Percentiles rank a stretch among this genome's conserved stretches.
Evolutionary conservation across 163 green algal genomes (phyloP).

Genomic region (Scenedesmus sp.): DNA sequence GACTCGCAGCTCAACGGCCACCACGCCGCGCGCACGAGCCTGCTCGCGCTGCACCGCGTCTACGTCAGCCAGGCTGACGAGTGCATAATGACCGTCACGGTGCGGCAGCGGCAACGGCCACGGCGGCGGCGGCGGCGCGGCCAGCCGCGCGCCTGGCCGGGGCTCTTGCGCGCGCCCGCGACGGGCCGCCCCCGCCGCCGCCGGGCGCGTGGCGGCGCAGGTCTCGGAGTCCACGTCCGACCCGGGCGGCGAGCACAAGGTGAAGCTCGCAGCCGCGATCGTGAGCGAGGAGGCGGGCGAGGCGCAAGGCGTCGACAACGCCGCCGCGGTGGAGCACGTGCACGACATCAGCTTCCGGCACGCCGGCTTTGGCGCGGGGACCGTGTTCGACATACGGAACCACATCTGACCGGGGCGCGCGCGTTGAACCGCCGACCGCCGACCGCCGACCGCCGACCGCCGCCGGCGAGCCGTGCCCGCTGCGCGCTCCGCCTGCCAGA

Average conservation of each 20-base stretch:
- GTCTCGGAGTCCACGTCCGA: conserved; percentile 18
- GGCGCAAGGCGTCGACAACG: conserved; percentile 31
- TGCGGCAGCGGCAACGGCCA: not conserved
- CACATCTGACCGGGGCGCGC: conserved; percentile 29
- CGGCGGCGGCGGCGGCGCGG: too few species aligned
- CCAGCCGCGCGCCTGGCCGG: not conserved
- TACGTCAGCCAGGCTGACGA: conserved; percentile 24
- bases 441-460: too few species aligned
- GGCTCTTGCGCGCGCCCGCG: not conserved
- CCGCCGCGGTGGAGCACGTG: conserved; percentile 54
- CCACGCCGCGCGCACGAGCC: not conserved
- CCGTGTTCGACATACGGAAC: conserved; percentile 50
- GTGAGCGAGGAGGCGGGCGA: conserved; percentile 49
- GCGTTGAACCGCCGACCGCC: too few species aligned
- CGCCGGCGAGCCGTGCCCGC: too few species aligned
- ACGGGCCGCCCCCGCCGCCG: too few species aligned
- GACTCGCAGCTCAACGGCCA: conserved; percentile 31
- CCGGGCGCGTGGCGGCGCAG: not conserved
- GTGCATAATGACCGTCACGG: conserved; percentile 36
- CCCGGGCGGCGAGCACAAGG: conserved; percentile 43
- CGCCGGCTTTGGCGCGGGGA: not conserved
- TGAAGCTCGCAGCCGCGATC: conserved; percentile 47
- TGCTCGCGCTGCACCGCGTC: conserved; percentile 38
- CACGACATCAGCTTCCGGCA: conserved; percentile 49
- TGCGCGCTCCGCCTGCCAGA: too few species aligned